These are phyloP conservation scores for Pestalotiopsis fici DNA, from an alignment of 2,329 filamentous ascomycete species.

Conservation along the genomic window DNA sequence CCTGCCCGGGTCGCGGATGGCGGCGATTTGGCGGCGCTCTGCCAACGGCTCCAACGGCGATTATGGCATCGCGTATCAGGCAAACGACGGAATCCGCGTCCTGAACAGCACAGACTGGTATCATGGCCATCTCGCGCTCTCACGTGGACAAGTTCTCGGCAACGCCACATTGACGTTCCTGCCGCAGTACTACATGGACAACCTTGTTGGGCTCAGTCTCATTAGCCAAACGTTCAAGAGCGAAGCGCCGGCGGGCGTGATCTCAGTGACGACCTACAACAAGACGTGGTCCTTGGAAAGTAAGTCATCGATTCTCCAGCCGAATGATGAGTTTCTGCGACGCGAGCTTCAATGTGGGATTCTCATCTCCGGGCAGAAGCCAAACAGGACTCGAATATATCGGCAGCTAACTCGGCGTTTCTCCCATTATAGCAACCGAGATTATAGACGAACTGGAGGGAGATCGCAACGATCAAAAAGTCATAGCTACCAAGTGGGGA, in stretches of 20 bases:
- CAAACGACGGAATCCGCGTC: constrained; percentile 13
- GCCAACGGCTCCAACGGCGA: constrained; percentile 12
- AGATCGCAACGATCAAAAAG: constrained; percentile 11
- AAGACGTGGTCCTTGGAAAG: constrained; percentile 14
- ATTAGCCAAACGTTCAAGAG: not conserved
- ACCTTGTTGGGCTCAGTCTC: constrained; percentile 6
- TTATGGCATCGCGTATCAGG: constrained; percentile 18
- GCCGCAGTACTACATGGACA: constrained; percentile 13
- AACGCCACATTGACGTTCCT: constrained; percentile 14
- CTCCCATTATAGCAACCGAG: constrained; percentile 9
- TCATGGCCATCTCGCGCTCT: constrained; percentile 9
- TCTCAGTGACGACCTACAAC: not conserved
- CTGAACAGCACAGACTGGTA: constrained; percentile 17
- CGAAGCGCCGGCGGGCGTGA: constrained; percentile 8
- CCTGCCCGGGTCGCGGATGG: constrained; percentile 9
- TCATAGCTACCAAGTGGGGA: constrained; percentile 16
- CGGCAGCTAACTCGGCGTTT: not conserved
- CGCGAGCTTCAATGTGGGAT: not conserved
- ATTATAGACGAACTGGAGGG: constrained; percentile 4
- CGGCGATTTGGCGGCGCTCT: constrained; percentile 19
- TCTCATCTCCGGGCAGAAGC: not conserved
- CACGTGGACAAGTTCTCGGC: constrained; percentile 9
- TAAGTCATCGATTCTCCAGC: not conserved
- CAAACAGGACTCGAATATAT: too few relatives aligned
- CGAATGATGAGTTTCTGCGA: too few relatives aligned